Evolutionary conservation across 1,284 basidiomycete genomes (phyloP).

Genomic region (Athelia sp.): DNA sequence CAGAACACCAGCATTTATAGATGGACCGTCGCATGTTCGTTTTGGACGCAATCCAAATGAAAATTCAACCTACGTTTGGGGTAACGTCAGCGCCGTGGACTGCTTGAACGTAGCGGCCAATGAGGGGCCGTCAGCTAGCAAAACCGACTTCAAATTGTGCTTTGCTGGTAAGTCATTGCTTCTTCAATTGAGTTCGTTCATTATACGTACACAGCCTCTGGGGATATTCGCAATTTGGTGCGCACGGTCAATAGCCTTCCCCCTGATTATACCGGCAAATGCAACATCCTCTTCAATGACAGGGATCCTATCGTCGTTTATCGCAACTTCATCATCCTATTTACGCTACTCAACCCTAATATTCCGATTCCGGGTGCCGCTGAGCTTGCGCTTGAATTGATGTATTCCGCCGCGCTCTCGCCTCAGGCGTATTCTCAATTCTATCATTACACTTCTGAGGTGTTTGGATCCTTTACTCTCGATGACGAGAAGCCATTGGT

Average conservation of each 20-base stretch:
- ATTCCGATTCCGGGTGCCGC: conserved; percentile 17
- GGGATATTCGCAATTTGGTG: conserved; percentile 20
- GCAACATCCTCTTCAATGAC: conserved; percentile 20
- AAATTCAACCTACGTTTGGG: neutral
- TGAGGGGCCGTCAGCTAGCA: conserved; percentile 3
- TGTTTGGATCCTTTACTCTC: neutral
- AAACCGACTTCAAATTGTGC: conserved; percentile 10
- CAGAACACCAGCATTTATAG: conserved; percentile 8
- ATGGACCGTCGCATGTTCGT: neutral
- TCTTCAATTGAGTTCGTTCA: neutral
- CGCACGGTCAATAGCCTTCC: conserved; percentile 21
- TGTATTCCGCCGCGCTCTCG: conserved; percentile 20
- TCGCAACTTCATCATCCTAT: conserved; percentile 18
- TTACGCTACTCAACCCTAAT: conserved; percentile 16
- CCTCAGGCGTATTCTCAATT: conserved; percentile 11
- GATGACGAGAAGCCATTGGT: neutral
- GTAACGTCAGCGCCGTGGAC: conserved; percentile 9
- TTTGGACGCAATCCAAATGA: too few species aligned
- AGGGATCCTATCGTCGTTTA: conserved; percentile 15
- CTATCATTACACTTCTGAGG: conserved; percentile 7
- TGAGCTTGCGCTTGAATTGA: conserved; percentile 20
- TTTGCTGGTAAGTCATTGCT: conserved; percentile 7
- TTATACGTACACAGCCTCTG: conserved; percentile 7
- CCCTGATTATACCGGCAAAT: conserved; percentile 15
- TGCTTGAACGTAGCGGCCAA: conserved; percentile 7